Evolutionary conservation across 2,329 filamentous ascomycete genomes (phyloP).

Genomic region (Thielaviopsis populi): DNA sequence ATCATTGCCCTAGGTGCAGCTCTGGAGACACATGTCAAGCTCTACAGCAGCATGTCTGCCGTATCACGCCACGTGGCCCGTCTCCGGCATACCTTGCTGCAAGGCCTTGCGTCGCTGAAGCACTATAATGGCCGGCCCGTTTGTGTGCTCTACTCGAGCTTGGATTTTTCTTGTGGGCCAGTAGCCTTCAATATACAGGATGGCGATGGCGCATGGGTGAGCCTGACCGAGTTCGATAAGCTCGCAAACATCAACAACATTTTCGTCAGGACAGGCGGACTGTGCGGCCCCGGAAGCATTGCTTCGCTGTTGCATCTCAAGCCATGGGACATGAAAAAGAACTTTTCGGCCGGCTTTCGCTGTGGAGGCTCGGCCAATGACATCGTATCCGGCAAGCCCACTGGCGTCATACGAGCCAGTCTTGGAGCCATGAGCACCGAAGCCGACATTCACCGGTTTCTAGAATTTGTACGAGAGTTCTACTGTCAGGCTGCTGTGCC

Average conservation of each 20-base stretch:
- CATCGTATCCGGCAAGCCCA: slow-evolving; percentile 69
- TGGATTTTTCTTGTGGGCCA: slow-evolving; percentile 49
- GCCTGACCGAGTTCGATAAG: slow-evolving; percentile 75
- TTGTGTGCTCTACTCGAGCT: slow-evolving; percentile 48
- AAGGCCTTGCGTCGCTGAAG: slow-evolving; percentile 41
- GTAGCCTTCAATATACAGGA: slow-evolving; percentile 72
- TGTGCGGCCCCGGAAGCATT: slow-evolving; percentile 86
- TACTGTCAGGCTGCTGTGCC: slow-evolving; percentile 20
- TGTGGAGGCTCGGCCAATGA: slow-evolving; percentile 68
- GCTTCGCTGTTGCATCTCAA: slow-evolving; percentile 56
- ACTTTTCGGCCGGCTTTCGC: slow-evolving; percentile 70
- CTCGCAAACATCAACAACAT: slow-evolving; percentile 63
- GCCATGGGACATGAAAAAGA: slow-evolving; percentile 67
- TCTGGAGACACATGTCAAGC: slow-evolving; percentile 37
- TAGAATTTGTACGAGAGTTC: slow-evolving; percentile 54
- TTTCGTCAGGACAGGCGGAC: slow-evolving; percentile 71
- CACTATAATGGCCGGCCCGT: slow-evolving; percentile 56
- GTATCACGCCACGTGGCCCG: slow-evolving; percentile 57
- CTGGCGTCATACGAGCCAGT: slow-evolving; percentile 72
- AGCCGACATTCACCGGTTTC: slow-evolving; percentile 56
- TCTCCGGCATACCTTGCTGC: slow-evolving; percentile 44
- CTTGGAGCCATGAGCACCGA: slow-evolving; percentile 79
- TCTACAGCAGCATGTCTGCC: slow-evolving; percentile 44
- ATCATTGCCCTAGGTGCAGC: slow-evolving; percentile 48
- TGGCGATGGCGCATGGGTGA: slow-evolving; percentile 55